Evolutionary conservation across 2,329 filamentous ascomycete species (phyloP).

Genomic region (Cercospora sp.): DNA sequence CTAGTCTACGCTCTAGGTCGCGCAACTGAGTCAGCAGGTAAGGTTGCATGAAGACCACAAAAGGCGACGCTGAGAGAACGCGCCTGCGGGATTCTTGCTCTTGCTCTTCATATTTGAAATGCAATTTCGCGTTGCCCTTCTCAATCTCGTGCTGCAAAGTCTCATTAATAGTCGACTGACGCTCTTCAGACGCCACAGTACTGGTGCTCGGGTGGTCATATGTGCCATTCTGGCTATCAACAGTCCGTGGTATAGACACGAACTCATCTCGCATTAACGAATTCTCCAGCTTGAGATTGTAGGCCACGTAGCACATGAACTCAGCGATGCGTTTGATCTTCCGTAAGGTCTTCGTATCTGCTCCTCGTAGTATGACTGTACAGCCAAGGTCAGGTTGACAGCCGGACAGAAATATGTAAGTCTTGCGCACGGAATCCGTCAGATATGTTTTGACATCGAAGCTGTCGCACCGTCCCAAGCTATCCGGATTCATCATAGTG

Average conservation of each 20-base stretch:
- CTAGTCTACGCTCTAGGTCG: conserved; percentile 81
- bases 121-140: conserved; percentile 17
- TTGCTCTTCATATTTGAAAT: conserved; percentile 91
- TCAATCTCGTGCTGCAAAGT: conserved; percentile 21
- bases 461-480: conserved; percentile 75
- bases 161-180: conserved; percentile 20
- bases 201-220: conserved; percentile 22
- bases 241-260: conserved; percentile 68
- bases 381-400: conserved; percentile 88
- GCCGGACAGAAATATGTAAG: conserved; percentile 91
- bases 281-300: conserved; percentile 94
- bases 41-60: conserved; percentile 91
- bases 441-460: conserved; percentile 97
- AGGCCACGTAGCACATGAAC: conserved; percentile 99
- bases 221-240: conserved; percentile 42
- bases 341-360: conserved; percentile 66
- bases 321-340: conserved; percentile 92
- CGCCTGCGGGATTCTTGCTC: conserved; percentile 91
- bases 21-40: conserved; percentile 90
- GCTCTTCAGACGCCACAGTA: conserved; percentile 12
- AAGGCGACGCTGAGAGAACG: conserved; percentile 90
- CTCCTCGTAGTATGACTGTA: conserved; percentile 87
- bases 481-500: conserved; percentile 65
- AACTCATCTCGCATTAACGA: conserved; percentile 92
- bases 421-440: conserved; percentile 81